Conservation (phyloP, 495 filamentous ascomycete genomes). For the Viridothelium virens region DNA sequence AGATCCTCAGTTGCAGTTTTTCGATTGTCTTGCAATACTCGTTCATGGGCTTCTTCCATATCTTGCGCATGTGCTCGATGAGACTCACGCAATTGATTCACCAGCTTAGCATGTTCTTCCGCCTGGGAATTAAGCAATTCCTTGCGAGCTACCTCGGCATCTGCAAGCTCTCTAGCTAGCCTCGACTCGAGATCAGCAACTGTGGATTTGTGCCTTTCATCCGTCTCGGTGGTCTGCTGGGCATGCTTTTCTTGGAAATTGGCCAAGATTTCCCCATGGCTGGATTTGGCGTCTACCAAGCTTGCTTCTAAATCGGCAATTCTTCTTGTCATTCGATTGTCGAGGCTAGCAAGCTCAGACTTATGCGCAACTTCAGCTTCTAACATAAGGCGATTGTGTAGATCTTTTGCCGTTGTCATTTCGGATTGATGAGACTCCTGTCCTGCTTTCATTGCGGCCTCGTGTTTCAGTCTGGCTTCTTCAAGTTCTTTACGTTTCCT, state of each 20-base stretch:
- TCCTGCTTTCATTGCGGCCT: background rate
- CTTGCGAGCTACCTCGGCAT: background rate
- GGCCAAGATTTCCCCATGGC: background rate
- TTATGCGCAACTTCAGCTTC: background rate
- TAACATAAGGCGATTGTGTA: background rate
- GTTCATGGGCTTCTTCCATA: background rate
- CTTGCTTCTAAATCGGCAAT: background rate
- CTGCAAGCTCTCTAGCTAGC: background rate
- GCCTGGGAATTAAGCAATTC: background rate
- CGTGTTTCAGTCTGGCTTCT: background rate
- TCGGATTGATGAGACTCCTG: constrained; percentile 1
- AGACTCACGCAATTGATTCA: background rate
- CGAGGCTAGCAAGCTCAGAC: background rate
- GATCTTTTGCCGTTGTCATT: background rate
- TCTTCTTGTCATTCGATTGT: background rate
- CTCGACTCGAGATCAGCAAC: background rate
- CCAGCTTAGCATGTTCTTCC: background rate
- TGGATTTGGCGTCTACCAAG: background rate
- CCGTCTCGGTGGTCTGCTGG: background rate
- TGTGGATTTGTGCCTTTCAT: background rate
- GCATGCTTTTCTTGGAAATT: background rate
- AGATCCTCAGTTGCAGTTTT: background rate
- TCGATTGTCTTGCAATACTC: background rate
- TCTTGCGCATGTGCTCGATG: background rate
- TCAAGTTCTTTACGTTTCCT: background rate